phyloP scores from a whole-genome alignment of 345 rosid genomes.

The Excoecaria agallocha region DNA sequence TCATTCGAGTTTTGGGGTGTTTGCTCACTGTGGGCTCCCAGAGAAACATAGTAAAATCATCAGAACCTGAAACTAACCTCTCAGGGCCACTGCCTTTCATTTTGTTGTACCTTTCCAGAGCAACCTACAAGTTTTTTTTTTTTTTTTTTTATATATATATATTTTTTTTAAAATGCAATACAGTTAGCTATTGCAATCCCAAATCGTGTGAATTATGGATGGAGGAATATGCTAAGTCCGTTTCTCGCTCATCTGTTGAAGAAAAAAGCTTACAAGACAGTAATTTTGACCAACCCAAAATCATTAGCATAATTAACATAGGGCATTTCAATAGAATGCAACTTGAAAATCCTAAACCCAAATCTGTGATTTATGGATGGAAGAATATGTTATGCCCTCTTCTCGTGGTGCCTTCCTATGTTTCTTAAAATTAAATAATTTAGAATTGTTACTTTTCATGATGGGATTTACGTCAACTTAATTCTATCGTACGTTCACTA shows the following conservation, averaged over 20 bases:
- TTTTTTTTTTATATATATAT: too few relatives aligned
- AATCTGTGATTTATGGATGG: not conserved
- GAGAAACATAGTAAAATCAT: constrained; percentile 92
- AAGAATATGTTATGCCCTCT: not conserved
- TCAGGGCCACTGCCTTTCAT: constrained; percentile 78
- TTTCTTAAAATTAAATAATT: not conserved
- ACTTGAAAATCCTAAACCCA: not conserved
- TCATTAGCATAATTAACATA: not conserved
- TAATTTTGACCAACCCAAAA: not conserved
- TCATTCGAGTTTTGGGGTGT: constrained; percentile 73
- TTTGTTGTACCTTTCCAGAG: constrained; percentile 76
- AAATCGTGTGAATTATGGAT: not conserved
- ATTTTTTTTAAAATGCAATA: too few relatives aligned
- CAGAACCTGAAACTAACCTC: constrained; percentile 94
- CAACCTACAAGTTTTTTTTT: constrained; percentile 41
- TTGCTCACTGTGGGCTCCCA: constrained; percentile 90
- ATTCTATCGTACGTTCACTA: not conserved
- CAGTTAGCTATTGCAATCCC: too few relatives aligned
- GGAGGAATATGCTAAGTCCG: not conserved
- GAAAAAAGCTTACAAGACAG: not conserved
- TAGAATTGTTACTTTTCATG: not conserved
- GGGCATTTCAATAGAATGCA: not conserved
- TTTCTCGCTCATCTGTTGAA: not conserved
- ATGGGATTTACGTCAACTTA: not conserved
- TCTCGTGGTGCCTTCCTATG: not conserved